These are phyloP conservation scores for Pholiota microspora DNA, from an alignment of 768 basidiomycete species.

Conservation along the genomic window DNA sequence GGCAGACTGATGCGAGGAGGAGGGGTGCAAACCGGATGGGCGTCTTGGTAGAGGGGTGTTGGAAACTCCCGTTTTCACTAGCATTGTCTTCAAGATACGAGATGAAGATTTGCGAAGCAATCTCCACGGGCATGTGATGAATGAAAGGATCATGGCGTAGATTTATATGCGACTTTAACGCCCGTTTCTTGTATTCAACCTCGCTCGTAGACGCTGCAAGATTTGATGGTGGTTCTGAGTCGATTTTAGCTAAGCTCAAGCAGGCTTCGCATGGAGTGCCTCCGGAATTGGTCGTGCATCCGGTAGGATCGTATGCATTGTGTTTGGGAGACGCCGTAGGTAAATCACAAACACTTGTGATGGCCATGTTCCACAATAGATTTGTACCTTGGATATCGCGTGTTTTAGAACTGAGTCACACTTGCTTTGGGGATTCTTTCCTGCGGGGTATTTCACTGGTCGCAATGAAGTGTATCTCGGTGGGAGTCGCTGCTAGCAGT, in stretches of 20 bases:
- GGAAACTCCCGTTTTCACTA: neutral
- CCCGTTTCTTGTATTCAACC: neutral
- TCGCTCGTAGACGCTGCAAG: neutral
- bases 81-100: neutral
- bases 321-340: neutral
- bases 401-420: too few relatives aligned
- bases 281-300: neutral
- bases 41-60: neutral
- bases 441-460: too few relatives aligned
- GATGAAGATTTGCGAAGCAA: slow-evolving; percentile 3
- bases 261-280: neutral
- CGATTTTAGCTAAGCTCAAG: neutral
- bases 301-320: neutral
- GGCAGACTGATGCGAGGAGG: slow-evolving; percentile 4
- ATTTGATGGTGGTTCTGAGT: neutral
- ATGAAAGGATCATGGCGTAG: slow-evolving; percentile 1
- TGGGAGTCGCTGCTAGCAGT: neutral
- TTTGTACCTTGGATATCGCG: neutral
- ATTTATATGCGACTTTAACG: neutral
- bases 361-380: neutral
- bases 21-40: neutral
- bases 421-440: too few relatives aligned
- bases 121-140: slow-evolving; percentile 5
- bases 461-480: neutral
- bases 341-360: neutral